These are phyloP conservation scores for Wallacemonas rigidus DNA, from an alignment of 208 protist genomes.

Conservation along the genomic window DNA sequence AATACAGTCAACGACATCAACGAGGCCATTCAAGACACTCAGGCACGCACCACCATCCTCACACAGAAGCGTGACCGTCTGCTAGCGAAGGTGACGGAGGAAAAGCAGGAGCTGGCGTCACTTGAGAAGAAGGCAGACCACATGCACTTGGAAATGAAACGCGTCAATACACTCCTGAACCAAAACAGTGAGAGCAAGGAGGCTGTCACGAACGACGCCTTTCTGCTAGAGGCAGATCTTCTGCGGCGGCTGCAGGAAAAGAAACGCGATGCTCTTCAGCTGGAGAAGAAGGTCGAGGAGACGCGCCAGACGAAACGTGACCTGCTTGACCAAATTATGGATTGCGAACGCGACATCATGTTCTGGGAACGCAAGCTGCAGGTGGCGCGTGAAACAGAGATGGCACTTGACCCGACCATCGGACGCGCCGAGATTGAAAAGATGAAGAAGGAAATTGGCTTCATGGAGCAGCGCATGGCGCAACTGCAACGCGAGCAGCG, in stretches of 20 bases:
- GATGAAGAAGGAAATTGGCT: constrained; percentile 96
- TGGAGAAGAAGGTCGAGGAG: constrained; percentile 88
- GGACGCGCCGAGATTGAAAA: constrained; percentile 93
- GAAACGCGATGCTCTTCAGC: constrained; percentile 88
- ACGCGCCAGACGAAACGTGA: constrained; percentile 76
- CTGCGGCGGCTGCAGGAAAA: constrained; percentile 87
- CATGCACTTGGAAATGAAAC: constrained; percentile 94
- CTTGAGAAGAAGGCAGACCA: constrained; percentile 85
- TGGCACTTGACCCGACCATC: constrained; percentile 94
- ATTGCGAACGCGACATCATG: constrained; percentile 94
- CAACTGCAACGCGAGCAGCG: constrained; percentile 93
- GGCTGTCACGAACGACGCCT: constrained; percentile 87
- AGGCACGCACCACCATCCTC: constrained; percentile 89
- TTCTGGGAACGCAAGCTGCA: constrained; percentile 97
- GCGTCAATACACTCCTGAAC: constrained; percentile 91
- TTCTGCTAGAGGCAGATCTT: constrained; percentile 92
- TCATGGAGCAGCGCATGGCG: constrained; percentile 93
- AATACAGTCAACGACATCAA: constrained; percentile 88
- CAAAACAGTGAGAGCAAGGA: constrained; percentile 80
- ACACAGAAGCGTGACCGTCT: constrained; percentile 91
- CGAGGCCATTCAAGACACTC: constrained; percentile 87
- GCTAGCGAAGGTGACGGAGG: constrained; percentile 59
- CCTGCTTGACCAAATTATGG: constrained; percentile 87
- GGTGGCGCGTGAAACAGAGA: constrained; percentile 95
- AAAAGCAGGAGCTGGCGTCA: constrained; percentile 77